Evolutionary conservation across 140 eudicot genomes (phyloP), one percentile per base, ranked within the genome.

Genomic region (Bidens hawaiensis): DNA sequence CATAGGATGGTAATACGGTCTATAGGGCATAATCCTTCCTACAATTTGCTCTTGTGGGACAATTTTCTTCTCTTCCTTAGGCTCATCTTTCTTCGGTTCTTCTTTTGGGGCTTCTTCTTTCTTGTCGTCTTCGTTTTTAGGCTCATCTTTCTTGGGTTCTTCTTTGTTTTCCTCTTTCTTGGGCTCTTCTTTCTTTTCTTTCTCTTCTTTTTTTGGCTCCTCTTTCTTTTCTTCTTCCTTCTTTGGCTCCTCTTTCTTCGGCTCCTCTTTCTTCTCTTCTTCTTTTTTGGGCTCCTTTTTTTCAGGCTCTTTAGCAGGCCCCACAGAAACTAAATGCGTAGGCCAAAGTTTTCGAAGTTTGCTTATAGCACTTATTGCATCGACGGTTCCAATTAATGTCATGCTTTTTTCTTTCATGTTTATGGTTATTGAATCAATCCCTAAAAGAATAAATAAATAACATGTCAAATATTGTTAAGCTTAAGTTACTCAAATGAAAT

Each of bases 261-360:
- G 22, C 6, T 49, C 56, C n/a, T n/a, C n/a, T n/a, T n/a, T n/a
- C n/a, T n/a, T n/a, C n/a, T n/a, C n/a, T n/a, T n/a, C n/a, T 76
- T 75, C 72, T 53, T 75, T 75, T 43, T 75, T 75, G 2, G 68
- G 78, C 43, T 79, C 86, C 68, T 86, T 78, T 81, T 82, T 83
- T 69, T 83, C 88, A 0, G 97, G 97, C 71, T 86, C 97, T 66
- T 86, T 86, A 23, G 94, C 93, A 1, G 97, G 95, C 1, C 97
- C 97, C 0, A 90, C 94, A 0, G 78, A 74, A 36, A 86, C 60
- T 40, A 90, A 74, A 68, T 76, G 70, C 5, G 97, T 77, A 6
- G 86, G 82, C 96, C 97, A 90, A 24, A 63, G 71, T 72, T 87
- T 90, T 23, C 97, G 88, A 69, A 90, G 74, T 53, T 87, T 87